Conservation (phyloP, 345 rosid species). For the Aquilaria yunnanensis region DNA sequence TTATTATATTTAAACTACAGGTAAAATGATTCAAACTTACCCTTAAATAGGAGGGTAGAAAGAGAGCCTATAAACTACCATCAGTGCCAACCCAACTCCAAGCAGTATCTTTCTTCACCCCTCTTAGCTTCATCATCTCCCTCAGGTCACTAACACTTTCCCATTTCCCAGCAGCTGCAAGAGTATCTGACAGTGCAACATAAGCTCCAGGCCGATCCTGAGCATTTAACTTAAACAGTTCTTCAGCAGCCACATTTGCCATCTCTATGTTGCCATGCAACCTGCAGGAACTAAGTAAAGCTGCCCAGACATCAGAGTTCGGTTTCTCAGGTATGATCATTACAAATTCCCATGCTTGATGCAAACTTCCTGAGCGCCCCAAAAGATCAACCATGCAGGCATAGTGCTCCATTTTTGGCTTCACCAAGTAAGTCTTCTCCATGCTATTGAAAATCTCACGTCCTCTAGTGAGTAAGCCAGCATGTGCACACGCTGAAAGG, state of each 20-base stretch:
- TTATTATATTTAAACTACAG: no score
- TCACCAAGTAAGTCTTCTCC: constrained; percentile 59
- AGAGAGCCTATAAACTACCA: constrained; percentile 15
- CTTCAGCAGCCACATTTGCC: constrained; percentile 60
- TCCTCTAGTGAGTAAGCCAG: constrained; percentile 68
- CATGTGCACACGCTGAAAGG: constrained; percentile 81
- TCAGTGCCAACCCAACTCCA: constrained; percentile 68
- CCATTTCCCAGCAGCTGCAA: constrained; percentile 89
- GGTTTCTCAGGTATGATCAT: constrained; percentile 62
- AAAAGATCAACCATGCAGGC: constrained; percentile 90
- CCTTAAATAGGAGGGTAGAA: no score
- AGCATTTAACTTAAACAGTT: constrained; percentile 67
- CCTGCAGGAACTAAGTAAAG: constrained; percentile 74
- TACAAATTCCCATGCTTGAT: constrained; percentile 57
- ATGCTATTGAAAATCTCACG: constrained; percentile 67
- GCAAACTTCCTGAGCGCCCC: constrained; percentile 72
- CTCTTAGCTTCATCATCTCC: constrained; percentile 63
- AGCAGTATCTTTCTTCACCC: constrained; percentile 55
- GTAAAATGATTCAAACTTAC: no score
- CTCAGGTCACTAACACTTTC: constrained; percentile 59
- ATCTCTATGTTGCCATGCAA: constrained; percentile 58
- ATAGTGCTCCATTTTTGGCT: constrained; percentile 87
- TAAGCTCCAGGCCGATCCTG: constrained; percentile 80
- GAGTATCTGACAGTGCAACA: constrained; percentile 67
- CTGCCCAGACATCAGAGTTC: constrained; percentile 86